phyloP scores from a whole-genome alignment of 768 basidiomycete genomes.

The Boletus coccyginus region DNA sequence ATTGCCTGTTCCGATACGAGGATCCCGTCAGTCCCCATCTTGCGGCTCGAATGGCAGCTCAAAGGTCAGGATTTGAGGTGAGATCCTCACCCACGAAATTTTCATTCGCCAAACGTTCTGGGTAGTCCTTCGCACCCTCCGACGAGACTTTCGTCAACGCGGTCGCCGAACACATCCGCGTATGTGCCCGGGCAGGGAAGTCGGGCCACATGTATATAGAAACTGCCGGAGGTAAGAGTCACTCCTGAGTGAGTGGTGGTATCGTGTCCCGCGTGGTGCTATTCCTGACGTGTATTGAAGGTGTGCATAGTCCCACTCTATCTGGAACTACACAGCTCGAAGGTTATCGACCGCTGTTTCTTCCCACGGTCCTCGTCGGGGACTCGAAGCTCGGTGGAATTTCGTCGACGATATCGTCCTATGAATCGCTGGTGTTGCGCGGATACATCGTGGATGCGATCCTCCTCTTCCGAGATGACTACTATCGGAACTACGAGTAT shows the following conservation, averaged over 20 bases:
- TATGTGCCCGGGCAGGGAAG: constrained; percentile 39
- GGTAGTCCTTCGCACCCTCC: constrained; percentile 42
- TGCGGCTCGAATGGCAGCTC: constrained; percentile 57
- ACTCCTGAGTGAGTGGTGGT: constrained; percentile 10
- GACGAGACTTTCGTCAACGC: constrained; percentile 66
- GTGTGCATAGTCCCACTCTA: constrained; percentile 87
- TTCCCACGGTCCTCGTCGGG: constrained; percentile 85
- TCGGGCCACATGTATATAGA: constrained; percentile 77
- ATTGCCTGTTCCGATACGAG: constrained; percentile 79
- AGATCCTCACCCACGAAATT: neutral
- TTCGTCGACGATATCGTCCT: constrained; percentile 87
- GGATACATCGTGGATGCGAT: constrained; percentile 88
- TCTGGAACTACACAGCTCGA: constrained; percentile 84
- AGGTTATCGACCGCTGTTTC: constrained; percentile 78
- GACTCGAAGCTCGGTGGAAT: constrained; percentile 93
- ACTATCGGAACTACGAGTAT: constrained; percentile 88
- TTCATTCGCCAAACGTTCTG: constrained; percentile 3
- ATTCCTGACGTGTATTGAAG: constrained; percentile 39
- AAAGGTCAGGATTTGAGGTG: constrained; percentile 32
- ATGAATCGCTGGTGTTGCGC: constrained; percentile 86
- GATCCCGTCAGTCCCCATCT: constrained; percentile 95
- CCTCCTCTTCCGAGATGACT: constrained; percentile 78
- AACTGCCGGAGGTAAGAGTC: constrained; percentile 88
- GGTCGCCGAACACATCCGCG: constrained; percentile 59
- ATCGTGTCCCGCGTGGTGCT: neutral